Base-by-base conservation (phyloP, 768 basidiomycete genomes). In the Rickenella mellea region DNA sequence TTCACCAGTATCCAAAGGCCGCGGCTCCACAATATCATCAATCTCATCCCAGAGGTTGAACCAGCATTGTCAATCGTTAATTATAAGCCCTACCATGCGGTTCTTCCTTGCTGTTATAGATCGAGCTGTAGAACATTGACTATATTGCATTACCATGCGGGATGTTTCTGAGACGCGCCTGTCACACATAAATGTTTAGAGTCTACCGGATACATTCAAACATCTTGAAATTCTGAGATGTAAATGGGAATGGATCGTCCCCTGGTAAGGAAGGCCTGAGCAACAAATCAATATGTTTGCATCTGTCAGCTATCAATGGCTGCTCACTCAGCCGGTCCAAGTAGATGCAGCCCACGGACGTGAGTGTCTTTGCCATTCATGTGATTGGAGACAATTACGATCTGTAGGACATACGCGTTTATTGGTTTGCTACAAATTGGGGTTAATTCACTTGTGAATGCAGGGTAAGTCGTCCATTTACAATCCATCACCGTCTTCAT, bases 301-400 rank as follows among this genome's bases (percentile, higher is more conserved):
- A 28, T 31, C 28, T 35, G 20, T 14, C n/a, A 32, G 1, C 40
- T 1, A 20, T 33, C 12, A 39, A 41, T n/a, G 30, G 37, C 55
- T 59, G 41, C 76, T 46, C 56, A 93, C 93, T 83, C 84, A 6
- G 78, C 60, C 2, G 90, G 86, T 0, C 91, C 94, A 41, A 90
- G 76, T n/a, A 97, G 73, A 27, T 72, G 78, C 29, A 98, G 62
- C 3, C 94, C 93, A 10, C 96, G 78, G 14, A 99, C 87, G 64
- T 99, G 96, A 7, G 96, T 98, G 62, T 99, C 96, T 58, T 98
- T 98, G 5, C 96, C 96, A 52, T 93, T 97, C 82, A 96, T 84
- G 56, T 98, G 92, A 56, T 98, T 99, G 17, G 84, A 80, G 11
- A 91, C 70, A 38, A 99, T 75, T 45, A 93, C 82, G 31, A 98